Base-by-base conservation (phyloP, 139 green algal genomes). In the Picocystis salinarum region DNA sequence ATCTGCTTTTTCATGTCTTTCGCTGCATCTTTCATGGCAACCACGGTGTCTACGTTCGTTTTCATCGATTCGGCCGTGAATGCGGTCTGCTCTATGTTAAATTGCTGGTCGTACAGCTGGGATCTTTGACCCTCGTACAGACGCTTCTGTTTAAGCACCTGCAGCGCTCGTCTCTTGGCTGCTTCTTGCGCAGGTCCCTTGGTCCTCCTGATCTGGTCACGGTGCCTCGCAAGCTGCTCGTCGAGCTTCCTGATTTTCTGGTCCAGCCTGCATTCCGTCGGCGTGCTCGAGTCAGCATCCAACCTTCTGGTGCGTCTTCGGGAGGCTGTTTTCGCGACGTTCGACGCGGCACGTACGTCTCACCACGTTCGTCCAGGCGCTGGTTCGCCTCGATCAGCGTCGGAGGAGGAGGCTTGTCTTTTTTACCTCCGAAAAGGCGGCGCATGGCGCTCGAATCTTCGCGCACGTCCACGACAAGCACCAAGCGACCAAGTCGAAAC, bases 201-300 rank as follows among this genome's bases (percentile, higher is more conserved):
- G 6, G 69, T 77, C 33, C 67, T 74, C 44, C 76, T 80, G 5
- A 98, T 91, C 39, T 74, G 59, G 12, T 93, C 79, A 25, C 72
- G 69, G 46, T 83, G 80, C 55, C 80, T 73, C 6, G 70, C 49
- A n/a, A 98, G 62, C 53, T 98, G 73, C 28, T 67, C 71, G 23
- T 98, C 87, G 11, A 96, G 70, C 55, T 83, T 80, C 1, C 61
- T 46, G 24, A 97, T 90, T 55, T 96, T 93, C n/a, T 83, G 71
- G 27, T 96, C 85, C 2, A 93, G 39, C 30, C 75, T 90, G 62
- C 37, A 36, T 56, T 6, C 33, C 37, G 25, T 31, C 9, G 19
- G 7, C 40, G 46, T 5, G 31, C 9, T 53, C 10, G 12, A 41
- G 15, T 15, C 11, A 34, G 30, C 10, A 6, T 13, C 13, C 12